phyloP scores from a whole-genome alignment of 768 basidiomycete genomes.

The Omphalotus guepiniiformis region DNA sequence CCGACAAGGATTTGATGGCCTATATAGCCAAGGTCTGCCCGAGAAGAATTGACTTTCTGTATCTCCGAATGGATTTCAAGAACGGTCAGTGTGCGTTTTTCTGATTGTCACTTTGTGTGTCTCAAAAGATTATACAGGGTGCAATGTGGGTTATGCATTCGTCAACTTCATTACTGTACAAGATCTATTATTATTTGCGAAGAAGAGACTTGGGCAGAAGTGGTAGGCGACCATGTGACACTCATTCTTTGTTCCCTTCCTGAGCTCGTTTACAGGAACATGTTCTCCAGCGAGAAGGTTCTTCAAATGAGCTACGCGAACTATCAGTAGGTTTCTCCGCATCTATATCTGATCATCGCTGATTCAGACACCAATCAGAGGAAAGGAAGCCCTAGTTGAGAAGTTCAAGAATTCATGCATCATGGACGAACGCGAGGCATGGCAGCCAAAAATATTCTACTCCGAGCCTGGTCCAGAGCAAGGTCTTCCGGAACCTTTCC shows the following conservation, averaged over 20 bases:
- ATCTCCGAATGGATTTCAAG: slow-evolving; percentile 82
- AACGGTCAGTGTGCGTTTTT: slow-evolving; percentile 47
- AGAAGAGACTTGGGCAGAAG: slow-evolving; percentile 69
- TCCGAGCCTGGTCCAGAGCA: slow-evolving; percentile 64
- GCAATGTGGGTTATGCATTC: slow-evolving; percentile 81
- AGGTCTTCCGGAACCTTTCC: slow-evolving; percentile 79
- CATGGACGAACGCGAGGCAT: slow-evolving; percentile 81
- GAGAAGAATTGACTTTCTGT: slow-evolving; percentile 81
- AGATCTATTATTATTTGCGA: slow-evolving; percentile 74
- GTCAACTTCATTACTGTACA: slow-evolving; percentile 84
- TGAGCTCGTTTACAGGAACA: slow-evolving; percentile 53
- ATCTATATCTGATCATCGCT: neutral
- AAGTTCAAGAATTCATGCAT: slow-evolving; percentile 91
- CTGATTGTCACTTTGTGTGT: slow-evolving; percentile 1
- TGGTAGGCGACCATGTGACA: slow-evolving; percentile 48
- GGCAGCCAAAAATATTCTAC: slow-evolving; percentile 84
- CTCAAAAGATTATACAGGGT: slow-evolving; percentile 38
- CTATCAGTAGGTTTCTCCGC: slow-evolving; percentile 62
- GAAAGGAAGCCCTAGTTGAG: slow-evolving; percentile 86
- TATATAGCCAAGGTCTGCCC: slow-evolving; percentile 72
- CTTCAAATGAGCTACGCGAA: slow-evolving; percentile 91
- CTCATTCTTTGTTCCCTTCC: neutral
- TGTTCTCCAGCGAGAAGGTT: slow-evolving; percentile 89
- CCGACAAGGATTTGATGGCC: slow-evolving; percentile 60
- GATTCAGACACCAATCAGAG: slow-evolving; percentile 32